These are phyloP conservation scores for Fistulifera pelliculosa DNA, from an alignment of 108 stramenopile genomes.

Conservation along the genomic window DNA sequence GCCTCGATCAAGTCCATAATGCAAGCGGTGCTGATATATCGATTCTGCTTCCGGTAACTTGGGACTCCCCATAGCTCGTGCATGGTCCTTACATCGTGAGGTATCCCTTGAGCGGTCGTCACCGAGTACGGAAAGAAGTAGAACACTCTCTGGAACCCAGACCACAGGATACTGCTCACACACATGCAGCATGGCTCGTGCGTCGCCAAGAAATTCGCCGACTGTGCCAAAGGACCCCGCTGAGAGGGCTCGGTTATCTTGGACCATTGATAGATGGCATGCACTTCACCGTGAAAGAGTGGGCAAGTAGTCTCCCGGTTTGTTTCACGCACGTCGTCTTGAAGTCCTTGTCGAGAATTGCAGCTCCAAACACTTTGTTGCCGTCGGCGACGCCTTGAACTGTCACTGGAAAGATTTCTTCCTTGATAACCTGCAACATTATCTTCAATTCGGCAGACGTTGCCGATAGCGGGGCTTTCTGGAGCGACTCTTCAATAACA, in stretches of 20 bases:
- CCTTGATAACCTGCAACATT: conserved; percentile 35
- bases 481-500: conserved; percentile 17
- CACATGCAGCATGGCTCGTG: conserved; percentile 65
- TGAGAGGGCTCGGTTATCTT: conserved; percentile 23
- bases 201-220: conserved; percentile 33
- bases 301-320: conserved; percentile 38
- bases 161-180: conserved; percentile 43
- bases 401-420: conserved; percentile 37
- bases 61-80: conserved; percentile 54
- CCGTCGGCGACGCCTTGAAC: conserved; percentile 27
- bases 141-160: conserved; percentile 29
- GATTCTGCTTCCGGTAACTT: conserved; percentile 47
- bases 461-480: conserved; percentile 25
- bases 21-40: conserved; percentile 30
- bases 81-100: conserved; percentile 55
- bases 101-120: conserved; percentile 41
- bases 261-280: conserved; percentile 35
- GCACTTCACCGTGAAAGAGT: conserved; percentile 45
- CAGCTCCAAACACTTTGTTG: conserved; percentile 55
- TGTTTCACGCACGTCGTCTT: conserved; percentile 13
- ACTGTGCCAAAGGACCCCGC: conserved; percentile 31
- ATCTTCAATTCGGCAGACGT: conserved; percentile 23
- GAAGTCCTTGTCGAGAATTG: conserved; percentile 23
- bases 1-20: conserved; percentile 32
- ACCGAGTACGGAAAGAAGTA: conserved; percentile 44